These are phyloP conservation scores for Mortierella sp. DNA, from an alignment of 371 early-diverging fungal species.

Conservation along the genomic window DNA sequence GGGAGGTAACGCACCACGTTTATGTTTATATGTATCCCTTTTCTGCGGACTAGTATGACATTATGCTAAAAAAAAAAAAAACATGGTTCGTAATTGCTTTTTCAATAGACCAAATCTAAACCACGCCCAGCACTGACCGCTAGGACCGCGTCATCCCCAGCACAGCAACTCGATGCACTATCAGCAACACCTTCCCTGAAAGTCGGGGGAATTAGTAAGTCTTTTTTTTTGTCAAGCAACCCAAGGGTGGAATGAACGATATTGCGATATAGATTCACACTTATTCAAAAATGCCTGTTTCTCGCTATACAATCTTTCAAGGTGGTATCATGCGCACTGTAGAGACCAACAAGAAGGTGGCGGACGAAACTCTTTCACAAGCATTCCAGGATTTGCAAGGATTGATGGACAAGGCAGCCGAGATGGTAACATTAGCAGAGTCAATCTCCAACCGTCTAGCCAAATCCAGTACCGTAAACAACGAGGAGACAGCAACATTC, in stretches of 20 bases:
- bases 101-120: constrained; percentile 29
- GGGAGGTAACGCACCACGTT: constrained; percentile 65
- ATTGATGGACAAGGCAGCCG: constrained; percentile 86
- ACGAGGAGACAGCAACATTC: constrained; percentile 67
- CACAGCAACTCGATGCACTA: not conserved
- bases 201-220: constrained; percentile 49
- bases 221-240: not conserved
- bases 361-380: constrained; percentile 75
- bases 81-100: no score
- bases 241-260: not conserved
- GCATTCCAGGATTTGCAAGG: constrained; percentile 90
- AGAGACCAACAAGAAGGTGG: constrained; percentile 69
- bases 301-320: constrained; percentile 19
- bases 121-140: not conserved
- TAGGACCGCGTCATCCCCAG: constrained; percentile 1
- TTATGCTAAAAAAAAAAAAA: no score
- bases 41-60: no score
- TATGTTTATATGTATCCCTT: not conserved
- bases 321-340: constrained; percentile 82
- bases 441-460: constrained; percentile 64
- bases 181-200: constrained; percentile 14
- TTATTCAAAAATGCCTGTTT: not conserved
- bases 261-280: not conserved
- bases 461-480: constrained; percentile 77
- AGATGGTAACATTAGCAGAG: constrained; percentile 76